phyloP scores from a whole-genome alignment of 2,329 filamentous ascomycete species.

The Botryotinia convoluta region DNA sequence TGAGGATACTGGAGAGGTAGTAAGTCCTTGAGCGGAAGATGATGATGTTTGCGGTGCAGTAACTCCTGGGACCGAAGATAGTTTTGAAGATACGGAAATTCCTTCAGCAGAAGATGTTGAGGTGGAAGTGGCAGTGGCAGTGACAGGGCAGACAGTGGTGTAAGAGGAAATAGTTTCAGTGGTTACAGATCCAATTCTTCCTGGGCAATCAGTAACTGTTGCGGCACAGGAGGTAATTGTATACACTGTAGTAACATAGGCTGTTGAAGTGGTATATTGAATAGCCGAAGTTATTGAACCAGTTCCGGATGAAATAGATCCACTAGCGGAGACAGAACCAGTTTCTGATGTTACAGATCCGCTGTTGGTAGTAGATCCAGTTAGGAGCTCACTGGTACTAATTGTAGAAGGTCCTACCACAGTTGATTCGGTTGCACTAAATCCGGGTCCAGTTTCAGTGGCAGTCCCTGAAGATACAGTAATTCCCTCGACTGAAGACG shows the following conservation, averaged over 20 bases:
- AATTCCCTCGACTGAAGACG: conserved; percentile 7
- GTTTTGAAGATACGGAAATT: background rate
- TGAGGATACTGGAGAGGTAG: background rate
- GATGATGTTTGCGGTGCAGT: background rate
- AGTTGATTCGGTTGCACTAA: background rate
- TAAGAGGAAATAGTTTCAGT: conserved; percentile 41
- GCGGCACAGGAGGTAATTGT: conserved; percentile 52
- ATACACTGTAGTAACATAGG: conserved; percentile 49
- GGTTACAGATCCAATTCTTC: conserved; percentile 30
- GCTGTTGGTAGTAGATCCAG: background rate
- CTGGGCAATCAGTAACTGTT: conserved; percentile 52
- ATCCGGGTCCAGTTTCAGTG: background rate
- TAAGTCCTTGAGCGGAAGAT: background rate
- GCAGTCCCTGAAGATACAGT: background rate
- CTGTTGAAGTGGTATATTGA: conserved; percentile 19
- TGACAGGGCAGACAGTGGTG: conserved; percentile 42
- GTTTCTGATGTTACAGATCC: background rate
- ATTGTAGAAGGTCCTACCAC: background rate
- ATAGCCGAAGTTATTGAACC: background rate
- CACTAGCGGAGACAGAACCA: background rate
- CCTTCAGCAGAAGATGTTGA: conserved; percentile 41
- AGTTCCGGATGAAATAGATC: background rate
- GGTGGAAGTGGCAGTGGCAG: conserved; percentile 16
- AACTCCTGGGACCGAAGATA: background rate
- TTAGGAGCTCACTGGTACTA: background rate